Conservation (phyloP, 139 green algal species). For the Parachlorella kessleri region DNA sequence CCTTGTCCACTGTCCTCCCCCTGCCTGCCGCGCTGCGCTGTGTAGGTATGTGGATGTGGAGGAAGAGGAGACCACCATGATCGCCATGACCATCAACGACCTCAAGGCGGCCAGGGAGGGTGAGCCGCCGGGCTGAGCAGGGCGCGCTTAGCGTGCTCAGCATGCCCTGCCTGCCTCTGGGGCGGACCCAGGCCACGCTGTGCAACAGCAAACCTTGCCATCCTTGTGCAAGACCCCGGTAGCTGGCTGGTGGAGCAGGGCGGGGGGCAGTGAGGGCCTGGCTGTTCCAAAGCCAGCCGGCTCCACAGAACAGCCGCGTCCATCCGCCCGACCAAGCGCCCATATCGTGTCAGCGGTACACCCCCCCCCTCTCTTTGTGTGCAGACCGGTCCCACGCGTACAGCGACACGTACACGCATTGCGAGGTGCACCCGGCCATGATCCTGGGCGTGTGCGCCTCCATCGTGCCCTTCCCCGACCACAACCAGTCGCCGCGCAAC, state of each 20-base stretch:
- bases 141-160: too few relatives aligned
- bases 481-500: slow-evolving; percentile 98
- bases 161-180: too few relatives aligned
- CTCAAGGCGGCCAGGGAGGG: slow-evolving; percentile 54
- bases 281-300: too few relatives aligned
- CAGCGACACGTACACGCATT: slow-evolving; percentile 94
- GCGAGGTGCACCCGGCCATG: slow-evolving; percentile 98
- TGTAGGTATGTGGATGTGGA: slow-evolving; percentile 73
- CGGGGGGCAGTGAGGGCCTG: too few relatives aligned
- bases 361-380: background rate
- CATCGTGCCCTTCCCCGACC: slow-evolving; percentile 99
- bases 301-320: too few relatives aligned
- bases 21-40: background rate
- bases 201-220: too few relatives aligned
- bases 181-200: too few relatives aligned
- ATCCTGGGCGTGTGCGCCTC: slow-evolving; percentile 98
- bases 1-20: background rate
- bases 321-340: too few relatives aligned
- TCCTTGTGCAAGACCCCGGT: too few relatives aligned
- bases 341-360: too few relatives aligned
- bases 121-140: too few relatives aligned
- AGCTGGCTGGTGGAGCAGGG: too few relatives aligned
- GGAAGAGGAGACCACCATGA: slow-evolving; percentile 99
- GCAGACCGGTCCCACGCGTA: slow-evolving; percentile 41
- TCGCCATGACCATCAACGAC: slow-evolving; percentile 93